phyloP scores from a whole-genome alignment of 495 filamentous ascomycete genomes.

The Penicillium angulare region DNA sequence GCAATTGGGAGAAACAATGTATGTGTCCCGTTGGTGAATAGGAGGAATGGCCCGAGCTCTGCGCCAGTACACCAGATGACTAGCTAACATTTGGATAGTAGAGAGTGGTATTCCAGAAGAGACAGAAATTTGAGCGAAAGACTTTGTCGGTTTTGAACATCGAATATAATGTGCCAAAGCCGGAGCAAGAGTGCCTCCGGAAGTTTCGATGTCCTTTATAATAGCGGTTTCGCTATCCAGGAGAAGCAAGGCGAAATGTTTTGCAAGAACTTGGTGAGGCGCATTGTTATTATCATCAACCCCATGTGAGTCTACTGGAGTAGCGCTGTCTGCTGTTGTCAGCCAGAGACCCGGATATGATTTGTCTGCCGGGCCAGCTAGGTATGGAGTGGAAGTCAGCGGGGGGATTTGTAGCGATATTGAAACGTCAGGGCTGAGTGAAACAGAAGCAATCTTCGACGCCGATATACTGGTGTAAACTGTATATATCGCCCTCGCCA shows the following conservation, averaged over 20 bases:
- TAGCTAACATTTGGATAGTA: slow-evolving; percentile 79
- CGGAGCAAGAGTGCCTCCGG: slow-evolving; percentile 66
- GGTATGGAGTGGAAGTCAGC: slow-evolving; percentile 68
- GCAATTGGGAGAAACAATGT: slow-evolving; percentile 89
- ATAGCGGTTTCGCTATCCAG: slow-evolving; percentile 82
- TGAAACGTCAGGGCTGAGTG: slow-evolving; percentile 56
- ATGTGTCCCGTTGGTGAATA: slow-evolving; percentile 85
- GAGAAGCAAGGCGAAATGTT: slow-evolving; percentile 82
- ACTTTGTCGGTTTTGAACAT: slow-evolving; percentile 78
- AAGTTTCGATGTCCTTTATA: slow-evolving; percentile 76
- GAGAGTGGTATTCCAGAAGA: slow-evolving; percentile 68
- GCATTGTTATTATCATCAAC: slow-evolving; percentile 52
- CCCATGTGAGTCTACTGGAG: slow-evolving; percentile 58
- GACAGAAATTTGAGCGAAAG: slow-evolving; percentile 76
- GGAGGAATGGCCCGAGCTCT: slow-evolving; percentile 90
- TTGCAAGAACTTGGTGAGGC: slow-evolving; percentile 61
- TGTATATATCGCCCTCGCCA: slow-evolving; percentile 79
- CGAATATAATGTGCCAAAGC: slow-evolving; percentile 81
- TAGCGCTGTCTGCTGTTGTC: slow-evolving; percentile 77
- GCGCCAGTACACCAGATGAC: slow-evolving; percentile 93
- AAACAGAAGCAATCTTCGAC: slow-evolving; percentile 75
- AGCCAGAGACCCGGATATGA: slow-evolving; percentile 74
- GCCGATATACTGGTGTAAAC: slow-evolving; percentile 77
- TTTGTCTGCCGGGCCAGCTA: slow-evolving; percentile 65
- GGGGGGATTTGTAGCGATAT: slow-evolving; percentile 87